Conservation (phyloP, 352 stramenopile species). For the Saprolegnia parasitica region DNA sequence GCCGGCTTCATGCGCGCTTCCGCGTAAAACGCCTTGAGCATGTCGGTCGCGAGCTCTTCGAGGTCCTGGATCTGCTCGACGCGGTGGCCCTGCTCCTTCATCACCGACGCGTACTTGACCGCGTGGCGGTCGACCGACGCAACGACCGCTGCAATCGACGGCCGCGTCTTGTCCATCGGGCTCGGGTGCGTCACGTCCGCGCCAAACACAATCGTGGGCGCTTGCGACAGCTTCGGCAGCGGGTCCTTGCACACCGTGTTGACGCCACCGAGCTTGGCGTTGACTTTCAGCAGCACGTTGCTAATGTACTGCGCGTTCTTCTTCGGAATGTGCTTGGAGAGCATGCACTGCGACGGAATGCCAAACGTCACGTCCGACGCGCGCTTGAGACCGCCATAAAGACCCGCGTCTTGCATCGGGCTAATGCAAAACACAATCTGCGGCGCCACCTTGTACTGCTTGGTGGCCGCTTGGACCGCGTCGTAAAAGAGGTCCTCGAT, state of each 20-base stretch:
- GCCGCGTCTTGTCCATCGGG: slow-evolving; percentile 60
- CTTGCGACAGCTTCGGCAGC: slow-evolving; percentile 41
- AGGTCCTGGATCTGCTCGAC: slow-evolving; percentile 72
- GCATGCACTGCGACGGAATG: slow-evolving; percentile 75
- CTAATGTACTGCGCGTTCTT: slow-evolving; percentile 59
- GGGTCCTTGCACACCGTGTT: slow-evolving; percentile 51
- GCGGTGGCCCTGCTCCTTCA: slow-evolving; percentile 68
- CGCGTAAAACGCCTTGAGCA: slow-evolving; percentile 71
- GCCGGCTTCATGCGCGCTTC: slow-evolving; percentile 51
- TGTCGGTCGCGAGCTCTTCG: slow-evolving; percentile 55
- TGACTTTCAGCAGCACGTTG: slow-evolving; percentile 77
- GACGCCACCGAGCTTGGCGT: slow-evolving; percentile 66
- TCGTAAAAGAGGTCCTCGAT: slow-evolving; percentile 43
- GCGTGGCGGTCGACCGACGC: slow-evolving; percentile 74
- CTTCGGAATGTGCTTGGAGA: slow-evolving; percentile 55
- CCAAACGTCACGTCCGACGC: slow-evolving; percentile 64
- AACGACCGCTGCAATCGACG: slow-evolving; percentile 76
- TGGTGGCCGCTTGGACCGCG: slow-evolving; percentile 36
- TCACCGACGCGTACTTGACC: slow-evolving; percentile 54
- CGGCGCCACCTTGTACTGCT: slow-evolving; percentile 33
- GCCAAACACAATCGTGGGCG: slow-evolving; percentile 73
- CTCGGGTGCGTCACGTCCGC: slow-evolving; percentile 80
- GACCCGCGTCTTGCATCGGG: slow-evolving; percentile 37
- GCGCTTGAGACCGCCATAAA: slow-evolving; percentile 70
- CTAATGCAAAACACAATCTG: slow-evolving; percentile 66